Percentiles rank a stretch among this genome's conserved stretches.
phyloP scores from a whole-genome alignment of 441 rosid species.

The Arabidopsis hybrid region DNA sequence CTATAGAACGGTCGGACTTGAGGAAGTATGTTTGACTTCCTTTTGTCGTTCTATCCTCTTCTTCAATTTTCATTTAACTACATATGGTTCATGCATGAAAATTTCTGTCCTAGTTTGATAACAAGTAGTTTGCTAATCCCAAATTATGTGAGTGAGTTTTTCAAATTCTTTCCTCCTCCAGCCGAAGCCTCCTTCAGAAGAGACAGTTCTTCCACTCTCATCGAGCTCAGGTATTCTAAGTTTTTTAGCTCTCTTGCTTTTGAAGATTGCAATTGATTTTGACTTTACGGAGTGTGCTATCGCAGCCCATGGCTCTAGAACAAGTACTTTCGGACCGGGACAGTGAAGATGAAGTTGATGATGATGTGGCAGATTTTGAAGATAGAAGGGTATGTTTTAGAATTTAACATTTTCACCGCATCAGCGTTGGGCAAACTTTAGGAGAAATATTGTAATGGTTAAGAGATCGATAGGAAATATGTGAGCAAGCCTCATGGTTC shows the following conservation, averaged over 20 bases:
- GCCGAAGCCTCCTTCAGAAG: slow-evolving; percentile 86
- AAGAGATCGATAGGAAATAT: slow-evolving; percentile 14
- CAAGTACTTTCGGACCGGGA: slow-evolving; percentile 93
- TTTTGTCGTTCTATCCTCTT: slow-evolving; percentile 22
- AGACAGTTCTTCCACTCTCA: slow-evolving; percentile 98
- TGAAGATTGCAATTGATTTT: slow-evolving; percentile 18
- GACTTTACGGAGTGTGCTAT: slow-evolving; percentile 30
- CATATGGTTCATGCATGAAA: slow-evolving; percentile 19
- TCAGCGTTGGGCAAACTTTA: background rate
- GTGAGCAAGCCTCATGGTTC: slow-evolving; percentile 28
- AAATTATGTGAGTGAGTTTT: slow-evolving; percentile 30
- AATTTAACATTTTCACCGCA: slow-evolving; percentile 3
- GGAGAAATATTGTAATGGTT: slow-evolving; percentile 14
- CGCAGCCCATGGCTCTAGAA: slow-evolving; percentile 88
- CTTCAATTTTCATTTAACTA: background rate
- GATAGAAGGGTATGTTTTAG: slow-evolving; percentile 82
- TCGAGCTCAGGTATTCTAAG: slow-evolving; percentile 86
- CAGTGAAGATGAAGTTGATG: slow-evolving; percentile 98
- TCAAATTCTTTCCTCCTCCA: slow-evolving; percentile 47
- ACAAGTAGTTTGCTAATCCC: slow-evolving; percentile 26
- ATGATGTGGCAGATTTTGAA: slow-evolving; percentile 98
- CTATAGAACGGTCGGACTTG: slow-evolving; percentile 84
- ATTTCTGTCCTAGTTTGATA: slow-evolving; percentile 2
- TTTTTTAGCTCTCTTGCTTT: slow-evolving; percentile 1
- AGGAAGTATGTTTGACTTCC: slow-evolving; percentile 68